These are phyloP conservation scores for Linnemannia zychae DNA, from an alignment of 192 early-diverging fungal genomes.

Conservation along the genomic window DNA sequence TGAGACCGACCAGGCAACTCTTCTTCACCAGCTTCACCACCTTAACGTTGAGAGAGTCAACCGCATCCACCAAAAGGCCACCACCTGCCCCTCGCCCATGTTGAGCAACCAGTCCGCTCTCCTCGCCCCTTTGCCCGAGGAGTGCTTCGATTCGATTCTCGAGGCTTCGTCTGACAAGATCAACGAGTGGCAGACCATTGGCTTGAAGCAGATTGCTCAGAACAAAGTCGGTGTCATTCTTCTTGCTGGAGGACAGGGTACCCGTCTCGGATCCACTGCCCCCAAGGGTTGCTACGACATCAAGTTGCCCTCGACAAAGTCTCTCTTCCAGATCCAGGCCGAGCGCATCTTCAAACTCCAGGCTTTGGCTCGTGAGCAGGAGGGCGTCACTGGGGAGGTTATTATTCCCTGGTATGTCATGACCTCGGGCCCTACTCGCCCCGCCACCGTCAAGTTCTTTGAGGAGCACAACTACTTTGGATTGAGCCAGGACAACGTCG, in stretches of 20 bases:
- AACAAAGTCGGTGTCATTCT: constrained; percentile 96
- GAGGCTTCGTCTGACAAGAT: constrained; percentile 66
- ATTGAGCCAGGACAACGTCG: constrained; percentile 83
- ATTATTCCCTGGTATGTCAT: constrained; percentile 99
- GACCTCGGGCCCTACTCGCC: constrained; percentile 95
- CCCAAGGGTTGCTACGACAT: constrained; percentile 99
- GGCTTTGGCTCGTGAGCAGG: constrained; percentile 61
- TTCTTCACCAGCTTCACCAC: constrained; percentile 75
- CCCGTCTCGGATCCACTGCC: constrained; percentile 82
- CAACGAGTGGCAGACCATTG: constrained; percentile 77
- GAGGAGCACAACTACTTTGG: constrained; percentile 90
- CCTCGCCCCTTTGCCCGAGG: constrained; percentile 83
- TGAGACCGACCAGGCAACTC: constrained; percentile 63
- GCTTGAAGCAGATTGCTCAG: constrained; percentile 83
- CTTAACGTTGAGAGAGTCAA: constrained; percentile 89
- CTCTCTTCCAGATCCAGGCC: constrained; percentile 95
- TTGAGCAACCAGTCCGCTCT: constrained; percentile 42
- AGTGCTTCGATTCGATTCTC: constrained; percentile 75
- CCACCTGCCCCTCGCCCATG: constrained; percentile 61
- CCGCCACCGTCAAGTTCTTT: constrained; percentile 85
- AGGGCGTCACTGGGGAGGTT: constrained; percentile 59
- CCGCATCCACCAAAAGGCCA: constrained; percentile 85
- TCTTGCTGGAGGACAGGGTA: constrained; percentile 92
- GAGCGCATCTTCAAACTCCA: constrained; percentile 93
- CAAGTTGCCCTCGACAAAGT: constrained; percentile 86